Conservation (phyloP, 441 rosid species). For the Isatis lusitanica region DNA sequence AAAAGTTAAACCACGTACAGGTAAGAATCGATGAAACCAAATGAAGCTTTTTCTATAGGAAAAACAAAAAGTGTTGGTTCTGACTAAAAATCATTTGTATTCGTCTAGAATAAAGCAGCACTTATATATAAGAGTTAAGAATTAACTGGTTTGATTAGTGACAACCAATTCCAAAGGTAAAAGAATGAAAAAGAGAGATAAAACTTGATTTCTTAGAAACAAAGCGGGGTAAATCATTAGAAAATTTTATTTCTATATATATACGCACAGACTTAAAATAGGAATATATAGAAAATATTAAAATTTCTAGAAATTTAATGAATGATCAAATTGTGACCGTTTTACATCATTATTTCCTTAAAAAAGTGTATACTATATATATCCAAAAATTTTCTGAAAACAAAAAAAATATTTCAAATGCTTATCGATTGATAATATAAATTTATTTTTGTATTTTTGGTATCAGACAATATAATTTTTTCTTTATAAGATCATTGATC, state of each 20-base stretch:
- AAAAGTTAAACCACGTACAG: background rate
- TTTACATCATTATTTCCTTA: background rate
- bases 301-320: background rate
- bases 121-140: background rate
- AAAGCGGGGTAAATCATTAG: background rate
- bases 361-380: background rate
- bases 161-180: background rate
- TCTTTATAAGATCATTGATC: background rate
- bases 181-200: background rate
- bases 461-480: no score
- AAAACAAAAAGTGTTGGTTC: background rate
- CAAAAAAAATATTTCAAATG: no score
- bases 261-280: background rate
- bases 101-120: background rate
- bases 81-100: background rate
- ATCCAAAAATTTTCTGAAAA: background rate
- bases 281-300: background rate
- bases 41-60: background rate
- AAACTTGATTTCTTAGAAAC: background rate
- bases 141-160: background rate
- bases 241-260: no score
- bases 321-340: background rate
- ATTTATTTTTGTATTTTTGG: no score
- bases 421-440: no score
- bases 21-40: constrained; percentile 6